Evolutionary conservation across 345 rosid species (phyloP).

Genomic region (Populus nigra): DNA sequence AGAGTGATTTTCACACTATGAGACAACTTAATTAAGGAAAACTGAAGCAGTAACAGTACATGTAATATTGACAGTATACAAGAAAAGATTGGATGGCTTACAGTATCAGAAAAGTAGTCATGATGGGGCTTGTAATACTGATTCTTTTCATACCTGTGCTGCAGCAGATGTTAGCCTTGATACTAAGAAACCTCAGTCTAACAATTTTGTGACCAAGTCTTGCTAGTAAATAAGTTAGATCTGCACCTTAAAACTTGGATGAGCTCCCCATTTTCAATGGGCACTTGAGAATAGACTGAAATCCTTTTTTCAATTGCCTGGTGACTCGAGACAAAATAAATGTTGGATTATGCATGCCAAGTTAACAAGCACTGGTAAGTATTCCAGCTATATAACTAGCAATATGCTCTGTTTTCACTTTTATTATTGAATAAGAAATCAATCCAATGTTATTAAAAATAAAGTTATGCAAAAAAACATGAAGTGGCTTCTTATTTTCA

Average conservation of each 20-base stretch:
- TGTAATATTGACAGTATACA: neutral
- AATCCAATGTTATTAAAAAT: neutral
- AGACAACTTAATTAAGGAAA: neutral
- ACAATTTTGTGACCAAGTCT: constrained; percentile 14
- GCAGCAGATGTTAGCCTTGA: constrained; percentile 65
- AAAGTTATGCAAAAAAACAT: neutral
- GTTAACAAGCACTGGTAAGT: neutral
- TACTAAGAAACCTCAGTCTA: constrained; percentile 36
- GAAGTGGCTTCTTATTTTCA: neutral
- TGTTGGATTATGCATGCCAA: neutral
- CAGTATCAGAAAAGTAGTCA: constrained; percentile 87
- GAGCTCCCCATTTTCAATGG: constrained; percentile 89
- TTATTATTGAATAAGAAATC: neutral
- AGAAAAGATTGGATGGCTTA: constrained; percentile 37
- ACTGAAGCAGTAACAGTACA: neutral
- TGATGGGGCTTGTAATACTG: constrained; percentile 95
- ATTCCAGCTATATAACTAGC: neutral
- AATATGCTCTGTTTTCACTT: neutral
- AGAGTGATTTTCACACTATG: neutral
- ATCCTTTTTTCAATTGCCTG: constrained; percentile 94
- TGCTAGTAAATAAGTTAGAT: constrained; percentile 21
- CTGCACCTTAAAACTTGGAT: constrained; percentile 87
- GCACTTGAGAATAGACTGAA: constrained; percentile 88
- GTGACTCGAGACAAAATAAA: constrained; percentile 12
- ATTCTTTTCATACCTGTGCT: constrained; percentile 85